A percentile compares a stretch with the other conserved stretches of the same genome.
Conservation (phyloP, 2,329 filamentous ascomycete species). For the Mollisia scopiformis region DNA sequence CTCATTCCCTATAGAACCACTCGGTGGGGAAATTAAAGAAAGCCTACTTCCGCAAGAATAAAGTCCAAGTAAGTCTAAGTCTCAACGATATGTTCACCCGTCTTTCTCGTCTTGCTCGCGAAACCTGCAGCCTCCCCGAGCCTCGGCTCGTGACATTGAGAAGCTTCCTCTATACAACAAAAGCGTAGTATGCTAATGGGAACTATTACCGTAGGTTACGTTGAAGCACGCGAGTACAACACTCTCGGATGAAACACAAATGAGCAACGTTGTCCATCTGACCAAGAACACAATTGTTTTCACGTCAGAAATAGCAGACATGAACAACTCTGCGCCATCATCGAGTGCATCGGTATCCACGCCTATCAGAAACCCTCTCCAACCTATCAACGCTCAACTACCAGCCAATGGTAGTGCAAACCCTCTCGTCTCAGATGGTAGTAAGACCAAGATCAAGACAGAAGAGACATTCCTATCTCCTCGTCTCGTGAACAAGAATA, state of each 20-base stretch:
- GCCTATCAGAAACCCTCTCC: conserved; percentile 9
- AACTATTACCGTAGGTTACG: neutral
- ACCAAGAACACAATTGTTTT: conserved; percentile 20
- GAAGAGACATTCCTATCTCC: neutral
- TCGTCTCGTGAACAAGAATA: neutral
- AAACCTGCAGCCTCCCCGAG: neutral
- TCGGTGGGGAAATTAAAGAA: neutral
- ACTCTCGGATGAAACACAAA: conserved; percentile 4
- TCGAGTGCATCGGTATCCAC: neutral
- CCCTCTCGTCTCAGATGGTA: neutral
- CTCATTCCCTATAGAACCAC: neutral
- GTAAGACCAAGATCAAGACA: neutral
- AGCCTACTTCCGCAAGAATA: neutral
- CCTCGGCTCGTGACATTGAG: neutral
- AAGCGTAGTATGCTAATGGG: neutral
- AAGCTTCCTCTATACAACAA: neutral
- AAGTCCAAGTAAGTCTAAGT: neutral
- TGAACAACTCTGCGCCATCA: neutral
- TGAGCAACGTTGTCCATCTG: conserved; percentile 12
- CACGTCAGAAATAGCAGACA: conserved; percentile 5
- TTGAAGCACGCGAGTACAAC: neutral
- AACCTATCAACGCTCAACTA: conserved; percentile 9
- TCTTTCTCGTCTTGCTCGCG: neutral
- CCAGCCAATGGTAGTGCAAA: neutral
- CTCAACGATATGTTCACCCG: neutral